phyloP scores from a whole-genome alignment of 371 early-diverging fungal genomes.

The Mortierella polycephala region DNA sequence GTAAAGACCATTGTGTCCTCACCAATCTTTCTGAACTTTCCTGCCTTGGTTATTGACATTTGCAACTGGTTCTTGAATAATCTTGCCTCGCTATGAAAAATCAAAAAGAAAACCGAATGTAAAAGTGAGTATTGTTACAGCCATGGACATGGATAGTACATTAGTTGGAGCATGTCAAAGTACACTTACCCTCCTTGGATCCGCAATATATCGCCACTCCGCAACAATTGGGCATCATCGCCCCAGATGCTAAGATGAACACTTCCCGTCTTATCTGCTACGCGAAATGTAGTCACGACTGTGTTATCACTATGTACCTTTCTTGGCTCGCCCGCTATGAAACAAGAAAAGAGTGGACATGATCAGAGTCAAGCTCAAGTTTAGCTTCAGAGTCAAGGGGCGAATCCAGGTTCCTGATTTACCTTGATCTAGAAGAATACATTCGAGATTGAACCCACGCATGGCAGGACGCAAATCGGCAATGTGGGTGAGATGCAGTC shows the following conservation, averaged over 20 bases:
- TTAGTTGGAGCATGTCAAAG: background rate
- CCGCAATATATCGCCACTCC: slow-evolving; percentile 37
- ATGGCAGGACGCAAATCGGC: slow-evolving; percentile 27
- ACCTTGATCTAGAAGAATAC: slow-evolving; percentile 39
- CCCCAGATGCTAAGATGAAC: slow-evolving; percentile 37
- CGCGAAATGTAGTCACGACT: slow-evolving; percentile 32
- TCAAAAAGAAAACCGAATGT: background rate
- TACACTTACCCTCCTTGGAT: slow-evolving; percentile 35
- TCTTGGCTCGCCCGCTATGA: slow-evolving; percentile 27
- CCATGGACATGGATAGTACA: background rate
- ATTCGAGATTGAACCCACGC: slow-evolving; percentile 37
- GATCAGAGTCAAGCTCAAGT: background rate
- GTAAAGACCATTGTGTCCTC: slow-evolving; percentile 33
- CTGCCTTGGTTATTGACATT: slow-evolving; percentile 25
- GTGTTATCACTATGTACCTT: slow-evolving; percentile 17
- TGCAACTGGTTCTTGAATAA: slow-evolving; percentile 30
- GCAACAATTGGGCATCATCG: slow-evolving; percentile 16
- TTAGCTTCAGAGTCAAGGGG: background rate
- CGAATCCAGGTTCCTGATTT: background rate
- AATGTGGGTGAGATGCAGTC: slow-evolving; percentile 10
- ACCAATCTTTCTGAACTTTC: slow-evolving; percentile 40
- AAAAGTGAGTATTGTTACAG: background rate
- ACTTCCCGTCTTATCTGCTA: slow-evolving; percentile 46
- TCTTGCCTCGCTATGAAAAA: slow-evolving; percentile 23
- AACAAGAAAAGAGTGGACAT: background rate